These are phyloP conservation scores for Paraphoma sp. DNA, from an alignment of 2,329 filamentous ascomycete genomes.

Conservation along the genomic window DNA sequence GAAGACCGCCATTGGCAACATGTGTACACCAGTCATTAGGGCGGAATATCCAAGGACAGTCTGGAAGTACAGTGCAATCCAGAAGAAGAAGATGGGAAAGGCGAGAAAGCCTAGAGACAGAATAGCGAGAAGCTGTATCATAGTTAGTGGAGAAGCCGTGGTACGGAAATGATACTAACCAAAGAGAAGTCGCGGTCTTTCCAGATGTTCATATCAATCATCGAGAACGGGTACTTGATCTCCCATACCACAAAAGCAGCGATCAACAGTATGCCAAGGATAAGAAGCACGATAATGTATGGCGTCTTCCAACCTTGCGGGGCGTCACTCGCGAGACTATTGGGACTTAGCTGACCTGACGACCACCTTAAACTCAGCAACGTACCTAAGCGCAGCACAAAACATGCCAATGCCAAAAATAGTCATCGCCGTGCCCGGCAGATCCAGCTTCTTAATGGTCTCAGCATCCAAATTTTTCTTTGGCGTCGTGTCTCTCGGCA, in stretches of 20 bases:
- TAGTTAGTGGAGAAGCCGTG: not conserved
- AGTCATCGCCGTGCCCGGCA: conserved; percentile 66
- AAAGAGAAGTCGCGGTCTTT: conserved; percentile 69
- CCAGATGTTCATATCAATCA: conserved; percentile 64
- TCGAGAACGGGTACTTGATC: conserved; percentile 54
- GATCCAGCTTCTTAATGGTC: conserved; percentile 65
- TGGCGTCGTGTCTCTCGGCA: conserved; percentile 61
- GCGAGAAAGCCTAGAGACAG: conserved; percentile 68
- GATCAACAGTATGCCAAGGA: conserved; percentile 65
- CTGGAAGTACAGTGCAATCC: conserved; percentile 71
- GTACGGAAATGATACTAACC: conserved; percentile 42
- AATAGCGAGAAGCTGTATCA: conserved; percentile 59
- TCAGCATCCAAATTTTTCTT: conserved; percentile 55
- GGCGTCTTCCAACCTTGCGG: conserved; percentile 67
- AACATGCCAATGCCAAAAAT: conserved; percentile 71
- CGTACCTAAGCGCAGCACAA: conserved; percentile 65
- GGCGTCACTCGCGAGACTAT: conserved; percentile 60
- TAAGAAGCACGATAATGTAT: conserved; percentile 68
- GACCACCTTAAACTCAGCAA: conserved; percentile 3
- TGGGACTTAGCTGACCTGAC: conserved; percentile 12
- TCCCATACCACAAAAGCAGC: conserved; percentile 69
- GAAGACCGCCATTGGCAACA: conserved; percentile 70
- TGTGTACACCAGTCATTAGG: conserved; percentile 65
- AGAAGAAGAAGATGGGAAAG: conserved; percentile 68
- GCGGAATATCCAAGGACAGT: conserved; percentile 59